A percentile compares a stretch with the other conserved stretches of the same genome.
Evolutionary conservation across 345 rosid genomes (phyloP).

Genomic region (Hirschfeldia incana): DNA sequence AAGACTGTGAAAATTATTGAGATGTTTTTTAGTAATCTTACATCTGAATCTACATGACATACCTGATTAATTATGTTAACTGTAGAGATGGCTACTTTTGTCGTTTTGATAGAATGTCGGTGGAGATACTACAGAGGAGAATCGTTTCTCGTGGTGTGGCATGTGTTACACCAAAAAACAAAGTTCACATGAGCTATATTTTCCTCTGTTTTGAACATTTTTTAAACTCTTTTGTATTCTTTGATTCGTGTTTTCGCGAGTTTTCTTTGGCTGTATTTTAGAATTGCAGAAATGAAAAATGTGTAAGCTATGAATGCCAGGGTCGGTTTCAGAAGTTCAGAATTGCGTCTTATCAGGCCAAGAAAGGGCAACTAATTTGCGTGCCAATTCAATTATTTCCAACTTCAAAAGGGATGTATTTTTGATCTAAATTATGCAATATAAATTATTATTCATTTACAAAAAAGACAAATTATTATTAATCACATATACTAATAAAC

Average conservation of each 20-base stretch:
- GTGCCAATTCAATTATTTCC: neutral
- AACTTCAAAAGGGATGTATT: neutral
- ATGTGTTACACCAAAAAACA: constrained; percentile 17
- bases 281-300: neutral
- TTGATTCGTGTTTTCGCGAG: constrained; percentile 5
- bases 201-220: neutral
- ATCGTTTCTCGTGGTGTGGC: constrained; percentile 32
- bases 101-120: constrained; percentile 21
- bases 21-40: neutral
- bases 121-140: constrained; percentile 27
- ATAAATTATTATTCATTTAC: neutral
- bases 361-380: neutral
- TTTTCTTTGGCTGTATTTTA: neutral
- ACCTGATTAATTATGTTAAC: neutral
- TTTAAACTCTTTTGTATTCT: constrained; percentile 16
- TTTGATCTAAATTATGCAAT: neutral
- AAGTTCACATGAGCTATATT: neutral
- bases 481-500: neutral
- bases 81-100: neutral
- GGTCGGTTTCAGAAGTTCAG: constrained; percentile 23
- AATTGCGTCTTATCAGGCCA: constrained; percentile 10
- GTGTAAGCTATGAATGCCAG: constrained; percentile 7
- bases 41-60: constrained; percentile 24
- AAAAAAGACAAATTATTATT: too few relatives aligned
- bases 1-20: constrained; percentile 12